phyloP scores from a whole-genome alignment of 106 monocot species.

The Dendrobium chrysotoxum region DNA sequence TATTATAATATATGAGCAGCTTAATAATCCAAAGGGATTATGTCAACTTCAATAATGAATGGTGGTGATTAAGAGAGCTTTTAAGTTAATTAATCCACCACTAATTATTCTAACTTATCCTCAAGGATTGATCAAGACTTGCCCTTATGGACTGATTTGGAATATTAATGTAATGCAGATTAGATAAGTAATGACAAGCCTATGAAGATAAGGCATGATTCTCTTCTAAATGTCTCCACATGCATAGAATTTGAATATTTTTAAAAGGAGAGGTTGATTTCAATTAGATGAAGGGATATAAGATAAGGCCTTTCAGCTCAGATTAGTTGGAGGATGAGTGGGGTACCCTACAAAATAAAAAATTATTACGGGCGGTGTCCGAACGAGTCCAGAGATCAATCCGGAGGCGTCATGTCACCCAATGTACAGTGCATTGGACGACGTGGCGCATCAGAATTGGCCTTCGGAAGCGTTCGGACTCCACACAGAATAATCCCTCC shows the following conservation, averaged over 20 bases:
- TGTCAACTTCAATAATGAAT: conserved; percentile 2
- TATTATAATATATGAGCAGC: neutral
- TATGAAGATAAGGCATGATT: neutral
- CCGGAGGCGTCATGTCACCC: too few relatives aligned
- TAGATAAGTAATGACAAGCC: neutral
- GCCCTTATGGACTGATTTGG: neutral
- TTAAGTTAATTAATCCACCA: too few relatives aligned
- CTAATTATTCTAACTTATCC: neutral
- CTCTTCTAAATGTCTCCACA: neutral
- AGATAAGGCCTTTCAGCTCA: too few relatives aligned
- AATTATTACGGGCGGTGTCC: too few relatives aligned
- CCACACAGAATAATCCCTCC: neutral
- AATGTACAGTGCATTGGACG: too few relatives aligned
- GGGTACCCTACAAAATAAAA: too few relatives aligned
- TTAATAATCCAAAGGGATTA: neutral
- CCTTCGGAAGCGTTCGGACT: too few relatives aligned
- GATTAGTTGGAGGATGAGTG: too few relatives aligned
- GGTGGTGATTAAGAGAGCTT: neutral
- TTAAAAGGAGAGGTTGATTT: neutral
- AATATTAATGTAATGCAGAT: neutral
- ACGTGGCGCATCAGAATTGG: too few relatives aligned
- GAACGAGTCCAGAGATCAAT: too few relatives aligned
- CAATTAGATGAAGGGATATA: neutral
- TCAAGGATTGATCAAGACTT: neutral
- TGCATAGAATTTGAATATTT: neutral